A percentile compares a stretch with the other conserved stretches of the same genome.
These are phyloP conservation scores for Nemania sp. DNA, from an alignment of 2,329 filamentous ascomycete species.

Conservation along the genomic window DNA sequence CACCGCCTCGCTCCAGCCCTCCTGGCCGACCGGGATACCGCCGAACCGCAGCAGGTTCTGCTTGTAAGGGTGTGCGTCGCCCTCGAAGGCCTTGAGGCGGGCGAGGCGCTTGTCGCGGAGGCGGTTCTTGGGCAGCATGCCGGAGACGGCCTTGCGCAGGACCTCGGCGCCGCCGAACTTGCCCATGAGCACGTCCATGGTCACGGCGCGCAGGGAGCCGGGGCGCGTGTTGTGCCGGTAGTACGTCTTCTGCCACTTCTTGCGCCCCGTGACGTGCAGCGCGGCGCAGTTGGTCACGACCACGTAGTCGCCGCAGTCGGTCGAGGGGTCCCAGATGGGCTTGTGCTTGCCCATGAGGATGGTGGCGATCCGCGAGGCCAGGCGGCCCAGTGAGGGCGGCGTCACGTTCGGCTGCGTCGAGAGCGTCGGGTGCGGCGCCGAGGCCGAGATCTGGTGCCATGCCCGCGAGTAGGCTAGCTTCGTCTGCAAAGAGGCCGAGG, in stretches of 20 bases:
- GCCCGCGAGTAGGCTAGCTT: slow-evolving; percentile 93
- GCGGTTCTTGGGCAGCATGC: slow-evolving; percentile 98
- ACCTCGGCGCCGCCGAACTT: slow-evolving; percentile 95
- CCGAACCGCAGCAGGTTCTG: slow-evolving; percentile 79
- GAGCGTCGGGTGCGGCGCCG: slow-evolving; percentile 64
- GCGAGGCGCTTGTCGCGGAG: slow-evolving; percentile 85
- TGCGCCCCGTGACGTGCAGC: slow-evolving; percentile 86
- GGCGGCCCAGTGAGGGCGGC: slow-evolving; percentile 81
- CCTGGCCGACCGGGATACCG: slow-evolving; percentile 58
- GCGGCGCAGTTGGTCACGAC: slow-evolving; percentile 89
- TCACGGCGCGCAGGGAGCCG: slow-evolving; percentile 83
- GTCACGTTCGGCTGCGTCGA: slow-evolving; percentile 62
- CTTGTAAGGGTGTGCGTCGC: slow-evolving; percentile 88
- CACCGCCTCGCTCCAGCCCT: slow-evolving; percentile 58
- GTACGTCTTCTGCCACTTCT: slow-evolving; percentile 93
- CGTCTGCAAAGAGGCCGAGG: slow-evolving; percentile 63
- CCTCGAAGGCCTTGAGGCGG: slow-evolving; percentile 93
- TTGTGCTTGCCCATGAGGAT: slow-evolving; percentile 99
- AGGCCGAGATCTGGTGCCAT: slow-evolving; percentile 88
- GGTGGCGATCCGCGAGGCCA: slow-evolving; percentile 84
- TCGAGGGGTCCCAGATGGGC: slow-evolving; percentile 94
- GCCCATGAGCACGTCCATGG: slow-evolving; percentile 91
- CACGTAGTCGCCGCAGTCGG: slow-evolving; percentile 98
- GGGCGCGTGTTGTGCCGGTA: slow-evolving; percentile 93
- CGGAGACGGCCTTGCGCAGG: slow-evolving; percentile 85